Conservation (phyloP, 2,329 filamentous ascomycete genomes). For the Alternaria consortialis region DNA sequence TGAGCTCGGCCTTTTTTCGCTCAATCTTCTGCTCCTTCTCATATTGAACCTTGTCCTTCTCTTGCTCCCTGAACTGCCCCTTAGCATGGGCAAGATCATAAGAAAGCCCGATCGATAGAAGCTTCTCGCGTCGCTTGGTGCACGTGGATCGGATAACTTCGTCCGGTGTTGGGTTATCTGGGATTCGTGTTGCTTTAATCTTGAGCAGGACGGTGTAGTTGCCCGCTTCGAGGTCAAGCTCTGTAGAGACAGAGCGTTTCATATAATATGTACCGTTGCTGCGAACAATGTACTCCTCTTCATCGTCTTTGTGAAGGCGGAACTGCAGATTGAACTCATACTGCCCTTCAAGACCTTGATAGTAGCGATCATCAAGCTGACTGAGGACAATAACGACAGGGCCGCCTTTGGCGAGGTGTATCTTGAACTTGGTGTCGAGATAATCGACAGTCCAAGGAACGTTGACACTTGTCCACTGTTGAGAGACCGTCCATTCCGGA, state of each 20-base stretch:
- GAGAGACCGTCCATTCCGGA: constrained; percentile 67
- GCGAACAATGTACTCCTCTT: constrained; percentile 67
- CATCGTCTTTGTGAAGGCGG: constrained; percentile 66
- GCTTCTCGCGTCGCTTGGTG: constrained; percentile 72
- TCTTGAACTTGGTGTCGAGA: constrained; percentile 66
- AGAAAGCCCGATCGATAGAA: constrained; percentile 73
- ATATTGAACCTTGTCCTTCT: constrained; percentile 55
- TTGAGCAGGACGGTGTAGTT: constrained; percentile 80
- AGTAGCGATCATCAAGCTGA: constrained; percentile 70
- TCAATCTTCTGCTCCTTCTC: constrained; percentile 51
- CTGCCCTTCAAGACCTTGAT: constrained; percentile 64
- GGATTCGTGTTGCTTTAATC: constrained; percentile 70
- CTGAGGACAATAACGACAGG: constrained; percentile 67
- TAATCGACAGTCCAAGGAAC: constrained; percentile 70
- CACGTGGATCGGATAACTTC: constrained; percentile 73
- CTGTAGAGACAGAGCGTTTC: constrained; percentile 78
- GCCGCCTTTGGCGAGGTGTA: constrained; percentile 62
- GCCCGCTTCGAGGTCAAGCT: constrained; percentile 77
- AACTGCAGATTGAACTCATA: constrained; percentile 68
- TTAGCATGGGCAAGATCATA: constrained; percentile 77
- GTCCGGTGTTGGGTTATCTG: constrained; percentile 65
- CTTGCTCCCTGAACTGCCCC: constrained; percentile 63
- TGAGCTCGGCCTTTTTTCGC: constrained; percentile 48
- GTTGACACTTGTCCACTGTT: constrained; percentile 68
- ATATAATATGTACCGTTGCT: constrained; percentile 68